Conservation (phyloP, 2,329 filamentous ascomycete genomes). For the Alternaria panax region DNA sequence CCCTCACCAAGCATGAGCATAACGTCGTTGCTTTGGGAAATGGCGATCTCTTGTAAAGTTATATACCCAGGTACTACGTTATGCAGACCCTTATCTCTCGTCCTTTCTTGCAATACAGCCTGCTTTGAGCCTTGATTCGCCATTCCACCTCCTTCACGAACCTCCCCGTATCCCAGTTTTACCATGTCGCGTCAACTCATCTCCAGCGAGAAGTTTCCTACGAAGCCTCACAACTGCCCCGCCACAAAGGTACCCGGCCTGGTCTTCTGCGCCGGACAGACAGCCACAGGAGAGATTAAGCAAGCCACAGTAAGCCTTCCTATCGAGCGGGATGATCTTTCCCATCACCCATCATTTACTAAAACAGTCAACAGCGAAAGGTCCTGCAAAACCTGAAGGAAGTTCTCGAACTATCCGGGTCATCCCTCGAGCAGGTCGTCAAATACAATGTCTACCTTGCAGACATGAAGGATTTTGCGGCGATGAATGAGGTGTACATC, state of each 20-base stretch:
- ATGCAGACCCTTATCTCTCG: background rate
- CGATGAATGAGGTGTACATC: slow-evolving; percentile 43
- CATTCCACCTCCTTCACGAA: background rate
- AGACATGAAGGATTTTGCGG: slow-evolving; percentile 40
- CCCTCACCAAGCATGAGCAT: background rate
- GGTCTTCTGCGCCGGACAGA: slow-evolving; percentile 35
- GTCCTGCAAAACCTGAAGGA: slow-evolving; percentile 32
- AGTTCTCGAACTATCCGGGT: slow-evolving; percentile 35
- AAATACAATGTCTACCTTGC: slow-evolving; percentile 43
- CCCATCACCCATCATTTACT: background rate
- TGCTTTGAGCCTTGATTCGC: background rate
- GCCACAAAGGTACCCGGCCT: slow-evolving; percentile 32
- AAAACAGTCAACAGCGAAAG: slow-evolving; percentile 10
- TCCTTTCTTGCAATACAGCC: background rate
- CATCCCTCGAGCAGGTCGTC: slow-evolving; percentile 39
- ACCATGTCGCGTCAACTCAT: slow-evolving; percentile 35
- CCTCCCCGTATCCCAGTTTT: background rate
- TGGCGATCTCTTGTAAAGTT: background rate
- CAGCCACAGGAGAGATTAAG: slow-evolving; percentile 36
- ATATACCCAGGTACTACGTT: background rate
- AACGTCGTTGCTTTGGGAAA: background rate
- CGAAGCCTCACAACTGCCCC: slow-evolving; percentile 36
- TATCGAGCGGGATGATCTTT: background rate
- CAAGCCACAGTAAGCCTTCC: slow-evolving; percentile 27
- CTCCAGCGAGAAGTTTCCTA: slow-evolving; percentile 33